These are phyloP conservation scores for Crithidia fasciculata DNA, from an alignment of 208 protist species.

Conservation along the genomic window DNA sequence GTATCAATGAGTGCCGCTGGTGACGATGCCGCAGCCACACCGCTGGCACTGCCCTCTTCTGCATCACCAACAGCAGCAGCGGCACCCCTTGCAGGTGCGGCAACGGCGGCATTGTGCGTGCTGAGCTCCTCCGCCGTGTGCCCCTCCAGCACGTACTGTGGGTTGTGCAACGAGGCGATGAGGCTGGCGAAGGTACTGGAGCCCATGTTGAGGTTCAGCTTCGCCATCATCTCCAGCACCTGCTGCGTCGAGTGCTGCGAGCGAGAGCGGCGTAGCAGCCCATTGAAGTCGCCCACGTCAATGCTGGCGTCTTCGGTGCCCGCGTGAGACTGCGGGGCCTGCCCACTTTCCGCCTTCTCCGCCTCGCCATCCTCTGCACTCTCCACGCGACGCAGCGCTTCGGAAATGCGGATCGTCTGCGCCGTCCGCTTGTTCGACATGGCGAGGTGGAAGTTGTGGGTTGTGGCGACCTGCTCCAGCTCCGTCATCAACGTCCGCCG, in stretches of 20 bases:
- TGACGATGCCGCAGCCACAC: too few relatives aligned
- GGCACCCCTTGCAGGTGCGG: neutral
- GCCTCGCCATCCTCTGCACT: constrained; percentile 3
- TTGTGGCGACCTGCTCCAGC: constrained; percentile 53
- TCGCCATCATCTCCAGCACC: constrained; percentile 74
- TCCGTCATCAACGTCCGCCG: constrained; percentile 50
- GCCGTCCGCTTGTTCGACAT: constrained; percentile 39
- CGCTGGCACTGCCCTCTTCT: neutral
- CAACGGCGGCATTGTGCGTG: constrained; percentile 8
- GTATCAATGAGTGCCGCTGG: neutral
- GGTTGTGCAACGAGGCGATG: constrained; percentile 74
- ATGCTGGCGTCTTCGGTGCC: constrained; percentile 1
- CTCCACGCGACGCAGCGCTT: constrained; percentile 34
- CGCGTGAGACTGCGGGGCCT: neutral
- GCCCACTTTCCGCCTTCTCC: neutral
- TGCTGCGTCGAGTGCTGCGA: constrained; percentile 44
- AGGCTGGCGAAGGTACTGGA: constrained; percentile 60
- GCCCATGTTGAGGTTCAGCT: constrained; percentile 43
- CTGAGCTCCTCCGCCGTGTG: constrained; percentile 33
- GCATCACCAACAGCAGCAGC: neutral
- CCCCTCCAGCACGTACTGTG: constrained; percentile 57
- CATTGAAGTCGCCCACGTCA: constrained; percentile 80
- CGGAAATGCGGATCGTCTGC: constrained; percentile 44
- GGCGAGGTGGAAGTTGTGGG: constrained; percentile 37
- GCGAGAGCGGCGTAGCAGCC: constrained; percentile 60